A percentile compares a stretch with the other conserved stretches of the same genome.
phyloP scores from a whole-genome alignment of 805 yeast species.

The Pichia insulana region DNA sequence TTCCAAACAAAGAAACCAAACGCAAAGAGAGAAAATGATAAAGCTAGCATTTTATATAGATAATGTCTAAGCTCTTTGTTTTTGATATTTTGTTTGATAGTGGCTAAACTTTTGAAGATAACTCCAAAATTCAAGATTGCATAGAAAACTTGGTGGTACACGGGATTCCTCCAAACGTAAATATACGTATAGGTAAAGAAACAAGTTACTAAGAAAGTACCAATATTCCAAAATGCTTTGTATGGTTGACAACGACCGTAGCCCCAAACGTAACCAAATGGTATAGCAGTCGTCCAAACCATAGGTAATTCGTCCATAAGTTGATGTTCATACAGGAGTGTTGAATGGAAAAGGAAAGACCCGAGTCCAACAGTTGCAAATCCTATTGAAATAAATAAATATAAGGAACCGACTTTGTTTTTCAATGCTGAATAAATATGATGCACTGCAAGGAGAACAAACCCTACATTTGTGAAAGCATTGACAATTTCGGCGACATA shows the following conservation, averaged over 20 bases:
- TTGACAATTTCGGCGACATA: slow-evolving; percentile 89
- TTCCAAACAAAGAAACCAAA: slow-evolving; percentile 85
- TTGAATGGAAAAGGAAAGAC: slow-evolving; percentile 94
- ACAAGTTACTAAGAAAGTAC: slow-evolving; percentile 27
- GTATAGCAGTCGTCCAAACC: slow-evolving; percentile 96
- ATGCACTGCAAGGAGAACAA: slow-evolving; percentile 24
- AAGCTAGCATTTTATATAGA: slow-evolving; percentile 21
- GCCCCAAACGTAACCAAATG: slow-evolving; percentile 41
- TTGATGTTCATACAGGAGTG: slow-evolving; percentile 81
- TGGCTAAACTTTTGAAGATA: slow-evolving; percentile 43
- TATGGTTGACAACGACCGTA: slow-evolving; percentile 20
- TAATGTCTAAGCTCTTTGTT: slow-evolving; percentile 15
- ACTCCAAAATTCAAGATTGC: slow-evolving; percentile 70
- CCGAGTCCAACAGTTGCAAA: slow-evolving; percentile 89
- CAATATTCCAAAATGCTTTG: slow-evolving; percentile 18
- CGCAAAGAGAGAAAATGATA: slow-evolving; percentile 38
- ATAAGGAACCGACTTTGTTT: slow-evolving; percentile 61
- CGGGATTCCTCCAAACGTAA: slow-evolving; percentile 63
- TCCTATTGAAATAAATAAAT: slow-evolving; percentile 64
- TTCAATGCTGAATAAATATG: slow-evolving; percentile 45
- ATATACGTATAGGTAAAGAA: slow-evolving; percentile 62
- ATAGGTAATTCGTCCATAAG: slow-evolving; percentile 92
- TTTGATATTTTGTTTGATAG: slow-evolving; percentile 18
- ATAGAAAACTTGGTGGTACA: slow-evolving; percentile 81
- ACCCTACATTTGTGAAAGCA: slow-evolving; percentile 59